phyloP scores from a whole-genome alignment of 2,329 filamentous ascomycete genomes.

The Fusarium sp. region DNA sequence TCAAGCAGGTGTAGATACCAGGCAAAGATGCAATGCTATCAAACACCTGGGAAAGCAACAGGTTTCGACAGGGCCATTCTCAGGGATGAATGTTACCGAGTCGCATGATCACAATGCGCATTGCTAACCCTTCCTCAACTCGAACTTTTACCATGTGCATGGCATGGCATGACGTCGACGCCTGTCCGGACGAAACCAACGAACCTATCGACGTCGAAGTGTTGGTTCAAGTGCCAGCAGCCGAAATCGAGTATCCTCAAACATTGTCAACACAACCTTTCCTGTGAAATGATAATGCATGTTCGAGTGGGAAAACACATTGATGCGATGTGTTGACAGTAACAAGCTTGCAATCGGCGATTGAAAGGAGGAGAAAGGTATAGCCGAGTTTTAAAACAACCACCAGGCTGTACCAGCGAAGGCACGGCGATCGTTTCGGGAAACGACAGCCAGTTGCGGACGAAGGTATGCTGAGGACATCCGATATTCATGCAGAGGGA shows the following conservation, averaged over 20 bases:
- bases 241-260: not conserved
- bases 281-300: not conserved
- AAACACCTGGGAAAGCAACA: not conserved
- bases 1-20: slow-evolving; percentile 30
- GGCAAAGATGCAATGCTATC: slow-evolving; percentile 16
- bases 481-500: not conserved
- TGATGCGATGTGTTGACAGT: not conserved
- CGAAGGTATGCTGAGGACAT: not conserved
- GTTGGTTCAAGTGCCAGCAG: not conserved
- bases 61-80: not conserved
- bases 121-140: slow-evolving; percentile 1
- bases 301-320: not conserved
- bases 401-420: not conserved
- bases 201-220: not conserved
- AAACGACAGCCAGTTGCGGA: not conserved
- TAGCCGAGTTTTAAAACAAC: not conserved
- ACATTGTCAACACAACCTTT: not conserved
- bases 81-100: not conserved
- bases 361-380: not conserved
- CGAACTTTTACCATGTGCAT: not conserved
- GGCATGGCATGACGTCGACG: not conserved
- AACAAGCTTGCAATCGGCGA: not conserved
- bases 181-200: slow-evolving; percentile 4
- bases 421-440: not conserved
- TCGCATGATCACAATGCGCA: slow-evolving; percentile 1